Evolutionary conservation across 768 basidiomycete species (phyloP), one percentile per base, ranked within the genome.

Genomic region (Boletus tomentosulus): DNA sequence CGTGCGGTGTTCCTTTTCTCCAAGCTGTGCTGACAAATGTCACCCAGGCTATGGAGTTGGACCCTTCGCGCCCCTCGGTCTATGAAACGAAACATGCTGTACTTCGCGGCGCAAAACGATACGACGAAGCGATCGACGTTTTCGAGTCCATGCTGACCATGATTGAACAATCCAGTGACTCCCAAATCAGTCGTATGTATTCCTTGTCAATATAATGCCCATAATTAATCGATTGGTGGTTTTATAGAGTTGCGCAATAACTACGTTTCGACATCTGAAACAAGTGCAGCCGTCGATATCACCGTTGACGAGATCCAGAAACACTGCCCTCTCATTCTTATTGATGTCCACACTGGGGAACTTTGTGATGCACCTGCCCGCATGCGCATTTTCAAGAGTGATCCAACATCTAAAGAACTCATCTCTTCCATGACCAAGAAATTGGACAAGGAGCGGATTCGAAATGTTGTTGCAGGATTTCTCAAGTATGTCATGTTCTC

Each of bases 401-500:
- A 48, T 4, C 25, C 41, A 5, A 13, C 12, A 28, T 61, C 43
- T 27, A 46, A 54, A 25, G 46, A 49, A 11, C 47, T 57, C 1
- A 2, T 60, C n/a, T 51, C 52, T 5, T 61, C 58, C n/a, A 54
- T 54, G 49, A 42, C 50, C 4, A 48, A 34, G 25, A 13, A 33
- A 9, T 27, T 57, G 35, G 58, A 61, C 42, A 24, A 42, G 15
- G 4, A 13, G 24, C 46, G 34, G 3, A 54, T 61, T 28, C 43
- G 6, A 13, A 16, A 6, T 9, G 57, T 56, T 6, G 46, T 48
- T 24, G 46, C 6, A 16, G 12, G 30, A n/a, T 60, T 53, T 16
- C 53, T 60, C 12, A 33, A 41, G 45, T 60, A 56, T 30, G 54
- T 56, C 30, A 56, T 45, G 22, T 28, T 60, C 3, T 60, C 59